Percentiles rank a stretch among this genome's conserved stretches.
phyloP scores from a whole-genome alignment of 345 rosid species.

The Eucalyptus urophylla region DNA sequence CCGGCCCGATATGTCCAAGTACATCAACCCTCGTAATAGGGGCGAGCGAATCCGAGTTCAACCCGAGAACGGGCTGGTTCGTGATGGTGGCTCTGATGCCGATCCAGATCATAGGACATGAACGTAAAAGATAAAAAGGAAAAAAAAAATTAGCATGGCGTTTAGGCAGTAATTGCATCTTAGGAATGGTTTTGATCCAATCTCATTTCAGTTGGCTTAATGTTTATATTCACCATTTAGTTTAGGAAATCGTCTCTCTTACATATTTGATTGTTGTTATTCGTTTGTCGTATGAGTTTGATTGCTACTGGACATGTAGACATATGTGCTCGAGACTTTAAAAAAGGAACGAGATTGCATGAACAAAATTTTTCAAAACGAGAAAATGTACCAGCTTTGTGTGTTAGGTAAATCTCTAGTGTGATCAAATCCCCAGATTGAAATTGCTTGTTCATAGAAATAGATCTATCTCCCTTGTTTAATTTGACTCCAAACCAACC shows the following conservation, averaged over 20 bases:
- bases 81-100: not conserved
- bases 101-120: not conserved
- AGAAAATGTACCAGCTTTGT: not conserved
- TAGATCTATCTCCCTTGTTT: accelerated
- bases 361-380: not conserved
- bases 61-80: not conserved
- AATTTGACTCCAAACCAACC: not conserved
- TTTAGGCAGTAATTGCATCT: not conserved
- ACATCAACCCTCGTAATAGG: not conserved
- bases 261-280: not conserved
- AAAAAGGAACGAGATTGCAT: not conserved
- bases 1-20: not conserved
- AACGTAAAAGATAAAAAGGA: not conserved
- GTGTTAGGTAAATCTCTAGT: not conserved
- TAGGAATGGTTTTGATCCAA: not conserved
- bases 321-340: not conserved
- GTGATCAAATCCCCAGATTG: not conserved
- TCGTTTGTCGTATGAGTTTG: not conserved
- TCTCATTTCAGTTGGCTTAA: not conserved
- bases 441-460: not conserved
- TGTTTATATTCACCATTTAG: not conserved
- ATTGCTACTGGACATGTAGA: not conserved
- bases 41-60: not conserved
- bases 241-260: not conserved
- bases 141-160: accelerated